A percentile compares a stretch with the other conserved stretches of the same genome.
Conservation (phyloP, 2,329 filamentous ascomycete species). For the Madurella mycetomatis region DNA sequence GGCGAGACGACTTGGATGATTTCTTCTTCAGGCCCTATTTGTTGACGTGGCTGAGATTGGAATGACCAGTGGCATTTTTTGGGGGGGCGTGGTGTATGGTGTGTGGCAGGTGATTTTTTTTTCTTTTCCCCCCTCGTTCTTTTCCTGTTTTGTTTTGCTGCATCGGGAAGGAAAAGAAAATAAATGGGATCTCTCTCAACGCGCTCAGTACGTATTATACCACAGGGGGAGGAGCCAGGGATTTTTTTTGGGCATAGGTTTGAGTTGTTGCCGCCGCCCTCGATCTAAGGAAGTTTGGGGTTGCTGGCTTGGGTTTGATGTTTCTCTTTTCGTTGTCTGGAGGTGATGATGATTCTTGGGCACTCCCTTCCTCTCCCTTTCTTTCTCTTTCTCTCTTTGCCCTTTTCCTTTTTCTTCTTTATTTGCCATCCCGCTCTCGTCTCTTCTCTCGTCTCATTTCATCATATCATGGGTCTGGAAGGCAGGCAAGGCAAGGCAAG, state of each 20-base stretch:
- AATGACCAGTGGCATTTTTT: no score
- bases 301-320: not conserved
- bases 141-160: not conserved
- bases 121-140: no score
- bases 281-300: no score
- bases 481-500: conserved; percentile 1
- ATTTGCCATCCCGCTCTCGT: no score
- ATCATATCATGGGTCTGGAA: not conserved
- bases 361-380: not conserved
- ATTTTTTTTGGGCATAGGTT: not conserved
- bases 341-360: not conserved
- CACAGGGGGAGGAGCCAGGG: not conserved
- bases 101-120: no score
- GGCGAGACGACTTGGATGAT: not conserved
- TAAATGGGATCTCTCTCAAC: not conserved
- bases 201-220: not conserved
- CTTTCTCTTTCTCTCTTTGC: not conserved
- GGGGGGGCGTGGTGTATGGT: no score
- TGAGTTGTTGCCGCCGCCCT: no score
- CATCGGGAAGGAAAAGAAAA: not conserved
- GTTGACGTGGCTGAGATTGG: no score
- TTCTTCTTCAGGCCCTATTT: not conserved
- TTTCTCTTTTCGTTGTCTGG: not conserved
- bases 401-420: no score
- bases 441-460: not conserved